Evolutionary conservation across 805 yeast genomes (phyloP).

Genomic region (Metschnikowia chrysomelidarum): DNA sequence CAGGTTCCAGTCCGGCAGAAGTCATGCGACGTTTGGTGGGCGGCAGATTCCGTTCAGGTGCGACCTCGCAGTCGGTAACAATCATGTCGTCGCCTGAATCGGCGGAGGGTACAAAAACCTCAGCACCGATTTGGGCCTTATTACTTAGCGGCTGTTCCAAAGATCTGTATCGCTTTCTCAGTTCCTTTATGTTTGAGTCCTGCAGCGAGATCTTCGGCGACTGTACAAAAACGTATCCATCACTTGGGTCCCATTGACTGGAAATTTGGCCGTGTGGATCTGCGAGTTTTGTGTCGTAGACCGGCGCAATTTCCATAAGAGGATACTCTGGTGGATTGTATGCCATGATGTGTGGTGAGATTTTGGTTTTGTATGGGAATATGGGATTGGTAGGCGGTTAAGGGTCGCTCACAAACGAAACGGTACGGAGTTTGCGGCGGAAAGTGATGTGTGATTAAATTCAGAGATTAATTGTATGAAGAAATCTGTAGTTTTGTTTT

Average conservation of each 20-base stretch:
- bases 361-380: no score
- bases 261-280: slow-evolving; percentile 33
- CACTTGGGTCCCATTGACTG: slow-evolving; percentile 30
- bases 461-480: no score
- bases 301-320: slow-evolving; percentile 27
- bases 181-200: slow-evolving; percentile 11
- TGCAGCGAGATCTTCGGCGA: slow-evolving; percentile 13
- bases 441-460: no score
- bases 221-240: slow-evolving; percentile 24
- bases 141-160: slow-evolving; percentile 19
- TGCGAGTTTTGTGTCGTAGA: slow-evolving; percentile 29
- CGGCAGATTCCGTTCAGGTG: slow-evolving; percentile 22
- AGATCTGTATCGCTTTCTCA: slow-evolving; percentile 24
- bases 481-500: no score
- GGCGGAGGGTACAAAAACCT: slow-evolving; percentile 13
- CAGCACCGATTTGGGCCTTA: slow-evolving; percentile 16
- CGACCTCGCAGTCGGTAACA: slow-evolving; percentile 32
- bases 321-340: slow-evolving; percentile 35
- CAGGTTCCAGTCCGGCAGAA: background rate
- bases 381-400: no score
- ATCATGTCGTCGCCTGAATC: slow-evolving; percentile 36
- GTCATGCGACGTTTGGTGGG: slow-evolving; percentile 41
- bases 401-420: no score
- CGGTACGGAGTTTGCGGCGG: no score
- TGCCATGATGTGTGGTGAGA: slow-evolving; percentile 8